Percentiles rank a stretch among this genome's conserved stretches.
These are phyloP conservation scores for Mycena kentingensis DNA, from an alignment of 768 basidiomycete genomes.

Conservation along the genomic window DNA sequence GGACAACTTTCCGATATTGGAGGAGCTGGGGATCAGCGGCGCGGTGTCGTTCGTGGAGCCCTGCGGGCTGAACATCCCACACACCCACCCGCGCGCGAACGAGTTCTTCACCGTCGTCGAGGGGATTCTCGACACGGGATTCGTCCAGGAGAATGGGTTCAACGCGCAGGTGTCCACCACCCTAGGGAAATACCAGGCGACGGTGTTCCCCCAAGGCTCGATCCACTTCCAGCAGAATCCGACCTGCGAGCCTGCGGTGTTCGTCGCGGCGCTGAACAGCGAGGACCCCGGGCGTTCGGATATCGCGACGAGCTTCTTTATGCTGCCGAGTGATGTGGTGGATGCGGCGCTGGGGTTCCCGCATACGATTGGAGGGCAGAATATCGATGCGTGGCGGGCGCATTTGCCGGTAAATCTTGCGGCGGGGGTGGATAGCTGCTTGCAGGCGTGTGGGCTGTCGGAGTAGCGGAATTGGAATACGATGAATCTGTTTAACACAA, in stretches of 20 bases:
- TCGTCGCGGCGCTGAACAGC: constrained; percentile 13
- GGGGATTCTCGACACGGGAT: constrained; percentile 21
- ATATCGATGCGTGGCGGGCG: constrained; percentile 15
- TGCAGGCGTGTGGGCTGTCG: constrained; percentile 13
- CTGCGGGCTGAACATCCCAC: constrained; percentile 31
- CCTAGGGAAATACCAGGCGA: constrained; percentile 4
- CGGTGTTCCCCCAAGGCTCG: constrained; percentile 2
- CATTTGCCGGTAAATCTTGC: constrained; percentile 15
- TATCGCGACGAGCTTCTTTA: constrained; percentile 9
- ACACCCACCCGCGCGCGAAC: constrained; percentile 37
- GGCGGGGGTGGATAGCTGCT: constrained; percentile 17
- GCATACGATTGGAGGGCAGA: constrained; percentile 11
- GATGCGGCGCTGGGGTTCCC: constrained; percentile 17
- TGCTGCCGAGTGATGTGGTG: constrained; percentile 4
- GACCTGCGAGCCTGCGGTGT: constrained; percentile 5
- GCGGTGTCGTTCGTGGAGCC: too few species aligned
- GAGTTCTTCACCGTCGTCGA: constrained; percentile 35
- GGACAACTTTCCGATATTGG: too few species aligned
- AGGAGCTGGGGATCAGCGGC: constrained; percentile 5
- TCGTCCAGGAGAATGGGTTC: constrained; percentile 2
- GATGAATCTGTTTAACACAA: too few species aligned
- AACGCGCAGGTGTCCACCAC: constrained; percentile 15
- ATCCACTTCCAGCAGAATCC: constrained; percentile 21
- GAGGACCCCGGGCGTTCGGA: constrained; percentile 13
- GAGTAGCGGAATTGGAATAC: too few species aligned